Evolutionary conservation across 2,329 filamentous ascomycete genomes (phyloP), one percentile per base, ranked within the genome.

Genomic region (Trichoderma aggressivum): DNA sequence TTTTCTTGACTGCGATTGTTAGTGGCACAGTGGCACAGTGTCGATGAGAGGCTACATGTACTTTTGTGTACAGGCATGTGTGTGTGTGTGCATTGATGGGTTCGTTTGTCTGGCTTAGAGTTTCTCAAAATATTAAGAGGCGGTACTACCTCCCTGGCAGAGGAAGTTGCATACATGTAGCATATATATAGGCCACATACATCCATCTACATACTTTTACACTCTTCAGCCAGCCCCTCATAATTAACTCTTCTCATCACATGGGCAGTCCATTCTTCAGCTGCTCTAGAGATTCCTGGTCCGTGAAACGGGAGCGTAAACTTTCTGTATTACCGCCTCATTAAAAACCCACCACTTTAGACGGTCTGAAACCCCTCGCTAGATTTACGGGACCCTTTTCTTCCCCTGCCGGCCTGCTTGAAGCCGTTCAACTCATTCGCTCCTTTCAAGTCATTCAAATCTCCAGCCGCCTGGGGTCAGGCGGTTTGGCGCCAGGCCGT

Each of bases 341-440:
- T 69, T 50, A 70, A 70, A 56, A 63, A 58, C 47, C 58, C 59
- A 55, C 43, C 67, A 55, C 67, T 63, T 36, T 63, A 43, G 67
- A 63, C 59, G 58, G 50, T 56, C 43, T 43, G 58, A 63, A 58
- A 70, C 67, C 67, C 67, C 67, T 70, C 67, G 67, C 67, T 70
- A 70, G 67, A 47, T 59, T 68, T 47, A 56, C 59, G 67, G 67
- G 67, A 70, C 67, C 67, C 67, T 70, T 70, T 70, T 63, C 32
- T 62, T 70, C 59, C 58, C 60, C 60, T 70, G 58, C 50, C 30
- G 53, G 21, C n/a, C 58, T 39, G 43, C 59, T 58, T 50, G 59
- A 62, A 55, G 67, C 67, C 50, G 26, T 70, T 70, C 67, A 56
- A 70, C 50, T 53, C n/a, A 69, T 61, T 69, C 39, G 39, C 66